Conservation (phyloP, 257 asterid species). For the Solanum clarkiae region DNA sequence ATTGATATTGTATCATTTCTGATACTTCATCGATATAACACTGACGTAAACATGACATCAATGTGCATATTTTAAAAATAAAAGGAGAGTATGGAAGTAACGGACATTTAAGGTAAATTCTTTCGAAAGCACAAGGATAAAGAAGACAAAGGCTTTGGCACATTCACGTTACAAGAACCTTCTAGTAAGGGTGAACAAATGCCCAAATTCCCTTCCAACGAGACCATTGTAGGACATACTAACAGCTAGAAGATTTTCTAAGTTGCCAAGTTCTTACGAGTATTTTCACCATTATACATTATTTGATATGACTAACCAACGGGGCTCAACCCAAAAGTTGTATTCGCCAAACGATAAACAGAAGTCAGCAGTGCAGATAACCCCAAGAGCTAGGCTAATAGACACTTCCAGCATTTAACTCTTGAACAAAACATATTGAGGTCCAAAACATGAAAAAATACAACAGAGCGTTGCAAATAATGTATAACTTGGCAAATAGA, state of each 20-base stretch:
- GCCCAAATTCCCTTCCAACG: constrained; percentile 77
- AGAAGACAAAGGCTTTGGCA: too few relatives aligned
- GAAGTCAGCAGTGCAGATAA: not conserved
- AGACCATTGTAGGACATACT: constrained; percentile 78
- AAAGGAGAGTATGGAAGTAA: too few relatives aligned
- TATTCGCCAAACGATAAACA: not conserved
- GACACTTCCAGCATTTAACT: not conserved
- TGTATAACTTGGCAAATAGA: not conserved
- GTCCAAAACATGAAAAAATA: not conserved
- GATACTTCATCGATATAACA: too few relatives aligned
- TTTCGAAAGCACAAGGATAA: too few relatives aligned
- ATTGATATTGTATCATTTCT: too few relatives aligned
- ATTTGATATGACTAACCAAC: not conserved
- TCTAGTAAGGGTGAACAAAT: constrained; percentile 71
- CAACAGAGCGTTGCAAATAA: not conserved
- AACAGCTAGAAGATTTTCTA: constrained; percentile 74
- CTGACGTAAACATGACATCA: too few relatives aligned
- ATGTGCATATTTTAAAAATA: too few relatives aligned
- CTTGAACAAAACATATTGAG: not conserved
- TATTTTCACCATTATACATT: constrained; percentile 56
- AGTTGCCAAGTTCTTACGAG: constrained; percentile 65
- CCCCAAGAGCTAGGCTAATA: not conserved
- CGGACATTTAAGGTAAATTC: too few relatives aligned
- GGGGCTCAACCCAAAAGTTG: not conserved
- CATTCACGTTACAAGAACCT: constrained; percentile 66